Evolutionary conservation across 2,329 filamentous ascomycete genomes (phyloP), one percentile per base, ranked within the genome.

Genomic region (Corynespora cassiicola): DNA sequence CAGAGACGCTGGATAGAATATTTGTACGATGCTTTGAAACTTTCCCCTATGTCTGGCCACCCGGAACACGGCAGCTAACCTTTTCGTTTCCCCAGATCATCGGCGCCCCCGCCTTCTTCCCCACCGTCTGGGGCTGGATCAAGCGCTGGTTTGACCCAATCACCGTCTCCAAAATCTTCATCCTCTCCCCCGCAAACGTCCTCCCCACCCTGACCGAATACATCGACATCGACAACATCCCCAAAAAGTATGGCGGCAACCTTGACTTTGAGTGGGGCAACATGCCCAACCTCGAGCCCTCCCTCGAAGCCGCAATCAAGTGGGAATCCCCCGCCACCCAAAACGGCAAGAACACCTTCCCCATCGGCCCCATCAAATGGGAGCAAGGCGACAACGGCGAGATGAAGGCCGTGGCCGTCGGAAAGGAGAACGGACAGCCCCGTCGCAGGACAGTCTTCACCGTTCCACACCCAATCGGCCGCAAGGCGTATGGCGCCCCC

Each of bases 61-160:
- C 7, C 16, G 14, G n/a, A n/a, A n/a, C n/a, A n/a, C n/a, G n/a
- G 7, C 27, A 12, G 14, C 44, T 54, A 32, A 55, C 31, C 31
- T 5, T 15, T 6, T n/a, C n/a, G n/a, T n/a, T n/a, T 6, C 9
- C 11, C 3, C 45, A 83, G 79, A 87, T 97, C 59, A 90, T 96
- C 49, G 91, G 91, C 45, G 92, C 92, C 0, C 92, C 92, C 6
- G 74, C 80, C 29, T 96, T 95, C 78, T 96, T 96, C 75, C 87
- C 87, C 32, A 96, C 90, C 3, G 88, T 96, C 44, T 92, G 91
- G 91, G 84, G 88, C 52, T 96, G 90, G 90, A 81, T 95, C 71
- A 95, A 95, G 77, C 86, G 87, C 61, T 96, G 91, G 90, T 96
- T 96, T 31, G 73, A 77, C 72, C 91, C 91, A 6, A 90, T 90